Evolutionary conservation across 2,329 filamentous ascomycete species (phyloP), one percentile per base, ranked within the genome.

Genomic region (Fusarium goolgardi): DNA sequence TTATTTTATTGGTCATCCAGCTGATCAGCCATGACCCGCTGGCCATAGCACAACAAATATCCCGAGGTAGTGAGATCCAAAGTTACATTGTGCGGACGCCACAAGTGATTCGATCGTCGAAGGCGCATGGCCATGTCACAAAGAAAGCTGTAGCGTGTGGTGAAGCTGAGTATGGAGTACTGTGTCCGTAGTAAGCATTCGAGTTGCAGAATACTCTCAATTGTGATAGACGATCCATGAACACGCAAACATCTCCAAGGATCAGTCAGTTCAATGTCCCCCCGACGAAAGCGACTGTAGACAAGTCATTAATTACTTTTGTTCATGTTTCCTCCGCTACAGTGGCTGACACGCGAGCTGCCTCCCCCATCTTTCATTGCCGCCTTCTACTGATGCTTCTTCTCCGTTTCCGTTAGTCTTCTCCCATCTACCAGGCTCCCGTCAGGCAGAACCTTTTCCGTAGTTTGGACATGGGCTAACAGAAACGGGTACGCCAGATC

Each of bases 401-500:
- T 76, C 20, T 69, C 46, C 7, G 41, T 21, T 41, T 59, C 65
- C 6, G 29, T 23, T 18, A 53, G 20, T 7, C 21, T 25, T 31
- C 69, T 67, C 18, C 63, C 74, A 9, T 73, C 73, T 9, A 78
- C 70, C 20, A 79, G 60, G 6, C 75, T 77, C 20, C 82, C 81
- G 60, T 83, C 78, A 3, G 75, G 68, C 10, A 83, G 65, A 3
- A 76, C 55, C 31, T 63, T 75, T 59, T 83, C 81, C 5, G 78
- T 80, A 47, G 75, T 75, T 53, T 77, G 75, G 18, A 84, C 76
- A 18, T 78, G 64, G 20, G 73, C 77, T 45, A 86, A 68, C 12
- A 82, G 64, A 44, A 84, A 79, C 0, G 82, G 80, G 56, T 86
- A 85, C 3, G 77, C 68, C 15, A 82, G 35, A 64, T 86, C 84